Evolutionary conservation across 164 flowering plant species (phyloP).

Genomic region (Saururus chinensis): DNA sequence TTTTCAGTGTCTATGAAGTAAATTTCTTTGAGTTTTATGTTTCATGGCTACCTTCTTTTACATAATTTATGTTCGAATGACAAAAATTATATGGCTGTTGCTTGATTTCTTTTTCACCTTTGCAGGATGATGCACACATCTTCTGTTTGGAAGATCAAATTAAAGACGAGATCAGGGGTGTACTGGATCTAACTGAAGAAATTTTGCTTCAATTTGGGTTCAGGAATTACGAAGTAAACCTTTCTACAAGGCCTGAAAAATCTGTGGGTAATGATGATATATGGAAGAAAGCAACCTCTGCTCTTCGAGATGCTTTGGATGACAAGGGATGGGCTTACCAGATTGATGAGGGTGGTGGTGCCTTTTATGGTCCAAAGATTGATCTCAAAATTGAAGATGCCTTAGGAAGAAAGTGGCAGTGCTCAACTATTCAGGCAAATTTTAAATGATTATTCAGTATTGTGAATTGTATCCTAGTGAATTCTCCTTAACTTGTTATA

Average conservation of each 20-base stretch:
- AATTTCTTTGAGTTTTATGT: no score
- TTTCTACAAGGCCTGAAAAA: conserved; percentile 92
- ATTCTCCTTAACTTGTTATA: background rate
- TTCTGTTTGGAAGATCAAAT: conserved; percentile 93
- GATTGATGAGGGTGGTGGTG: conserved; percentile 97
- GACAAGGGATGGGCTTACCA: conserved; percentile 88
- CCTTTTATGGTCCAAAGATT: conserved; percentile 98
- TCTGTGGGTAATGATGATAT: conserved; percentile 82
- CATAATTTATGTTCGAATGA: no score
- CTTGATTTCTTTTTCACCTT: background rate
- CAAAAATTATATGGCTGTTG: no score
- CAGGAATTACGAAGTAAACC: conserved; percentile 79
- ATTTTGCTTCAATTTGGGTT: conserved; percentile 85
- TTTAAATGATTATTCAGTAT: background rate
- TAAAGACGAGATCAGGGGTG: conserved; percentile 90
- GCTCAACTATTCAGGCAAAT: conserved; percentile 87
- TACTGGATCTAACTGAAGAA: conserved; percentile 87
- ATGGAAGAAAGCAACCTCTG: conserved; percentile 91
- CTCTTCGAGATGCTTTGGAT: conserved; percentile 84
- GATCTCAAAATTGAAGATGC: conserved; percentile 99
- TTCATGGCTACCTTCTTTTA: no score
- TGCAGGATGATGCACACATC: conserved; percentile 98
- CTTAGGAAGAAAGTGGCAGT: conserved; percentile 98
- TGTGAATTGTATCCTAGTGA: no score
- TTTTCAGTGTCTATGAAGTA: no score